Evolutionary conservation across 2,329 filamentous ascomycete species (phyloP).

Genomic region (Apiospora marii): DNA sequence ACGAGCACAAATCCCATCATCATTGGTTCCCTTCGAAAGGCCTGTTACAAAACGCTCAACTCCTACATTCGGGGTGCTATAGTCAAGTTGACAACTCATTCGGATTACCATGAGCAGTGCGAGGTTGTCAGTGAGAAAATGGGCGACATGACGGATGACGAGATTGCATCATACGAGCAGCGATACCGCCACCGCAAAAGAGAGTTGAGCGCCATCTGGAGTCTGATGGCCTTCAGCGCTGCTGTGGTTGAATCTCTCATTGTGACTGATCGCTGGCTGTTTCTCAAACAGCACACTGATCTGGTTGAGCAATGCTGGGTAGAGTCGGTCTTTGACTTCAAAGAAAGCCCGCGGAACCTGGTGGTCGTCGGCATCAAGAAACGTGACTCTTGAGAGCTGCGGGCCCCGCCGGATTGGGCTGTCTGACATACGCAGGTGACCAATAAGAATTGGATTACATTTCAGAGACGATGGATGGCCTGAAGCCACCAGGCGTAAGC

Average conservation of each 20-base stretch:
- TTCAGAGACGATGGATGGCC: neutral
- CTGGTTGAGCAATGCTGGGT: conserved; percentile 84
- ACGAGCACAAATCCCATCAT: conserved; percentile 80
- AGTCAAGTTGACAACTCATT: conserved; percentile 70
- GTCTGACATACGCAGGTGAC: conserved; percentile 3
- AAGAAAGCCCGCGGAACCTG: conserved; percentile 84
- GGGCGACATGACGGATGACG: conserved; percentile 73
- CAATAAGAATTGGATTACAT: neutral
- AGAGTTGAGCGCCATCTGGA: conserved; percentile 89
- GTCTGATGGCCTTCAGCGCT: conserved; percentile 94
- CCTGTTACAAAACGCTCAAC: conserved; percentile 77
- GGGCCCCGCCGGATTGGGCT: neutral
- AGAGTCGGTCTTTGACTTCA: conserved; percentile 91
- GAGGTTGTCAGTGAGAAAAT: conserved; percentile 71
- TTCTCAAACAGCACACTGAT: conserved; percentile 77
- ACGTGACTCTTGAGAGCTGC: conserved; percentile 35
- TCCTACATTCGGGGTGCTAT: conserved; percentile 84
- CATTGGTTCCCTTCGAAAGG: conserved; percentile 84
- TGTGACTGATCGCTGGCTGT: conserved; percentile 89
- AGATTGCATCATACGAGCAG: conserved; percentile 75
- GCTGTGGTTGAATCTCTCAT: conserved; percentile 89
- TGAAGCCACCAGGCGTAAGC: neutral
- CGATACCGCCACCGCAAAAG: conserved; percentile 73
- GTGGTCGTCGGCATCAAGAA: conserved; percentile 92
- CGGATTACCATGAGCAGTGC: conserved; percentile 65